Conservation (phyloP, 2,329 filamentous ascomycete species). For the Apiospora sp. region DNA sequence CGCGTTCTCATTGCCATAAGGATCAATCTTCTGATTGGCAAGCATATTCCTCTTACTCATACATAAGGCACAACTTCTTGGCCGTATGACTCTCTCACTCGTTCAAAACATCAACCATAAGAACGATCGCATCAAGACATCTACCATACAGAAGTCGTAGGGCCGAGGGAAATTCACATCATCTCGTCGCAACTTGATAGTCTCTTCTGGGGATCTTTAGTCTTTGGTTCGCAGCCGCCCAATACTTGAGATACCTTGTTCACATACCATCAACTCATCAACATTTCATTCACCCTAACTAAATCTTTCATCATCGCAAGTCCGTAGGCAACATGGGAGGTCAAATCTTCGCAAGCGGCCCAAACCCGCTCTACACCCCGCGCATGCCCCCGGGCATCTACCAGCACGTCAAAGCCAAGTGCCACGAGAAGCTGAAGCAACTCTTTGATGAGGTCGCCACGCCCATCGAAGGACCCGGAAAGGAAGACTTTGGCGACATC, state of each 20-base stretch:
- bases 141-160: not conserved
- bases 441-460: constrained; percentile 64
- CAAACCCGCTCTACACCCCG: constrained; percentile 63
- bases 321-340: constrained; percentile 70
- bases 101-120: not conserved
- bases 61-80: not conserved
- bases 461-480: constrained; percentile 74
- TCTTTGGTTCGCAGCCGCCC: not conserved
- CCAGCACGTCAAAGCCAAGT: constrained; percentile 53
- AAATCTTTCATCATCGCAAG: no score
- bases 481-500: constrained; percentile 73
- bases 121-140: not conserved
- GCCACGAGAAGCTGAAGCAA: constrained; percentile 53
- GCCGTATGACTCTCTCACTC: not conserved
- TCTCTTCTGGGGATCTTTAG: not conserved
- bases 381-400: constrained; percentile 71
- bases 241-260: not conserved
- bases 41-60: constrained; percentile 8
- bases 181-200: not conserved
- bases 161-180: not conserved
- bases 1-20: not conserved
- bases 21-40: not conserved
- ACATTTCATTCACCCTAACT: not conserved
- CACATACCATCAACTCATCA: not conserved
- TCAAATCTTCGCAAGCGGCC: constrained; percentile 59